phyloP scores from a whole-genome alignment of 2,329 filamentous ascomycete genomes.

The Neopestalotiopsis sp. region DNA sequence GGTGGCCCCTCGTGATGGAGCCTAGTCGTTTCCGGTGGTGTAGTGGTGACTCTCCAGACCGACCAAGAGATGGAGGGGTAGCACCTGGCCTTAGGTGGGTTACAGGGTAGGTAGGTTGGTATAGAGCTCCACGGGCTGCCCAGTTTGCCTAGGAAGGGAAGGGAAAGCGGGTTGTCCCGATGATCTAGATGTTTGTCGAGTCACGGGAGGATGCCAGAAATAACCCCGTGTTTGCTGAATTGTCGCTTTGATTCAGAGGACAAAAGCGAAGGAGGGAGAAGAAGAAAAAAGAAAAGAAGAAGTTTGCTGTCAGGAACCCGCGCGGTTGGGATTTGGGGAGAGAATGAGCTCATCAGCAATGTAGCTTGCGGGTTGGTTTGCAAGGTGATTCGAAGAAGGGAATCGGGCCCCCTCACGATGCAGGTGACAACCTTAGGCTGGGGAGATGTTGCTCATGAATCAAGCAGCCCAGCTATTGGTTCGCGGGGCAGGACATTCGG shows the following conservation, averaged over 20 bases:
- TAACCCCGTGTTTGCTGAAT: neutral
- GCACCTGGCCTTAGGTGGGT: neutral
- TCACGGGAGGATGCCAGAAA: too few species aligned
- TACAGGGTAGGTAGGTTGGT: neutral
- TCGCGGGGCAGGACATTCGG: constrained; percentile 5
- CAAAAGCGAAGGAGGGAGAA: neutral
- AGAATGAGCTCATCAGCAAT: constrained; percentile 12
- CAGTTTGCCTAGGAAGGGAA: neutral
- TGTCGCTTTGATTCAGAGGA: neutral
- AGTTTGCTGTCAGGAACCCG: neutral
- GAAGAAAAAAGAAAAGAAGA: neutral
- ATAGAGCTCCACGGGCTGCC: neutral
- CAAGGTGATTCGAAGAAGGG: neutral
- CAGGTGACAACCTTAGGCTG: constrained; percentile 12
- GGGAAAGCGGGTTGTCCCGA: neutral
- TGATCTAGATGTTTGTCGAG: neutral
- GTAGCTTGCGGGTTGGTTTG: neutral
- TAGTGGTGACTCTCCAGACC: neutral
- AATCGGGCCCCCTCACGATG: constrained; percentile 1
- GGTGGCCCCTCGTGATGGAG: constrained; percentile 11
- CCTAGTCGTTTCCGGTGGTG: neutral
- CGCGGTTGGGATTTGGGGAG: neutral
- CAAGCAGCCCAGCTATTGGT: constrained; percentile 1
- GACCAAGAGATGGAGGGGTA: constrained; percentile 11
- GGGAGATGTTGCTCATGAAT: neutral